Conservation (phyloP, 1,284 basidiomycete genomes). For the Ganoderma resinaceum region DNA sequence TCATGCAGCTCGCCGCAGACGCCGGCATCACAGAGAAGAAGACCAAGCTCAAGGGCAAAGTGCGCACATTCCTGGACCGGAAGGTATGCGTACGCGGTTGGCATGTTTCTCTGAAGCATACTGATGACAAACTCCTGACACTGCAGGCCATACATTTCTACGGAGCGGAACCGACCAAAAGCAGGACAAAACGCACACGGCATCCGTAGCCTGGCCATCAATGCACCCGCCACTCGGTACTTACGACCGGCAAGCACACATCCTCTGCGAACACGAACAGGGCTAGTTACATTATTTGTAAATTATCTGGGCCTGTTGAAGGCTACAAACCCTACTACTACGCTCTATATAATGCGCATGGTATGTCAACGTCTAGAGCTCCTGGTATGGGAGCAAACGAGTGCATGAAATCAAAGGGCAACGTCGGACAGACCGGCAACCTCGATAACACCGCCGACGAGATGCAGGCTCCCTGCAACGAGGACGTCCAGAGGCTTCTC, state of each 20-base stretch:
- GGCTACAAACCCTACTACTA: slow-evolving; percentile 25
- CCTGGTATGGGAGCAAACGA: not conserved
- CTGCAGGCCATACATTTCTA: slow-evolving; percentile 61
- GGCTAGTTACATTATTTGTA: slow-evolving; percentile 30
- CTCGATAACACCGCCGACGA: slow-evolving; percentile 95
- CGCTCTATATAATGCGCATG: slow-evolving; percentile 11
- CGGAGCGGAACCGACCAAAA: slow-evolving; percentile 42
- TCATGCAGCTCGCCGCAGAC: slow-evolving; percentile 47
- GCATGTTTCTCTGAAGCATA: not conserved
- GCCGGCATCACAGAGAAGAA: slow-evolving; percentile 39
- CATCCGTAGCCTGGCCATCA: slow-evolving; percentile 18
- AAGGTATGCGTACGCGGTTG: slow-evolving; percentile 46
- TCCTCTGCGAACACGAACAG: not conserved
- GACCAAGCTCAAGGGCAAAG: slow-evolving; percentile 43
- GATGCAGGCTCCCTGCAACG: slow-evolving; percentile 92
- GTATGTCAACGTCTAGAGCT: not conserved
- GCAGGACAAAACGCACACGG: slow-evolving; percentile 33
- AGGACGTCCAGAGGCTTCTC: slow-evolving; percentile 64
- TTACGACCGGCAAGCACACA: not conserved
- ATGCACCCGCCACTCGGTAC: not conserved
- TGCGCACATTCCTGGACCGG: slow-evolving; percentile 64
- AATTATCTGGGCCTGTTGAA: slow-evolving; percentile 36
- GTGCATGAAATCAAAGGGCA: slow-evolving; percentile 48
- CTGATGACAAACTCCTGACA: not conserved
- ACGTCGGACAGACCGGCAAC: slow-evolving; percentile 79